Conservation (phyloP, 371 early-diverging fungal species). For the Lichtheimia corymbifera region DNA sequence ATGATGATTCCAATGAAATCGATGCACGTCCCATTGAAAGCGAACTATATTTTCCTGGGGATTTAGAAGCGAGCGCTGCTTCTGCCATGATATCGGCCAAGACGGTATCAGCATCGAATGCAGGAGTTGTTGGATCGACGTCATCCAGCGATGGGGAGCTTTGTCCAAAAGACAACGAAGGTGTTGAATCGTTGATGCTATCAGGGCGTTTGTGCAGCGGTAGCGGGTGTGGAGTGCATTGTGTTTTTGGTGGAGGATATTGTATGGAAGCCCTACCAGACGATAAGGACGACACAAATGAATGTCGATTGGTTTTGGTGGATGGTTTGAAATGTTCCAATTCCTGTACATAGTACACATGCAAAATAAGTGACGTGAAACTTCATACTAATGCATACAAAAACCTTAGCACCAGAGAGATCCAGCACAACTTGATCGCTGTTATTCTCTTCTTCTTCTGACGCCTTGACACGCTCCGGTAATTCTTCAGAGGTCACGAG, state of each 20-base stretch:
- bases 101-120: neutral
- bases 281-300: conserved; percentile 37
- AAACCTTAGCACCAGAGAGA: conserved; percentile 9
- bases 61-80: neutral
- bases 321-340: conserved; percentile 18
- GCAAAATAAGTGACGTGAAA: neutral
- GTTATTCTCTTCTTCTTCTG: conserved; percentile 2
- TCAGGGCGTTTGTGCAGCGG: neutral
- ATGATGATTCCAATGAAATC: neutral
- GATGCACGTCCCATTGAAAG: conserved; percentile 1
- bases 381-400: neutral
- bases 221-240: neutral
- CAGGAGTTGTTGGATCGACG: no score
- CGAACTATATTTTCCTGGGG: neutral
- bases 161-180: no score
- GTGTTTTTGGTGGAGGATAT: conserved; percentile 16
- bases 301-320: conserved; percentile 19
- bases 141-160: no score
- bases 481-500: conserved; percentile 68
- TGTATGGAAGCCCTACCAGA: conserved; percentile 49
- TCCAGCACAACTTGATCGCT: conserved; percentile 6
- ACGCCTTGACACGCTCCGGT: conserved; percentile 21
- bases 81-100: neutral
- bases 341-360: conserved; percentile 5
- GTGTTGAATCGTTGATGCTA: neutral